A percentile compares a stretch with the other conserved stretches of the same genome.
Conservation (phyloP, 208 protist genomes). For the Naegleria fowleri region DNA sequence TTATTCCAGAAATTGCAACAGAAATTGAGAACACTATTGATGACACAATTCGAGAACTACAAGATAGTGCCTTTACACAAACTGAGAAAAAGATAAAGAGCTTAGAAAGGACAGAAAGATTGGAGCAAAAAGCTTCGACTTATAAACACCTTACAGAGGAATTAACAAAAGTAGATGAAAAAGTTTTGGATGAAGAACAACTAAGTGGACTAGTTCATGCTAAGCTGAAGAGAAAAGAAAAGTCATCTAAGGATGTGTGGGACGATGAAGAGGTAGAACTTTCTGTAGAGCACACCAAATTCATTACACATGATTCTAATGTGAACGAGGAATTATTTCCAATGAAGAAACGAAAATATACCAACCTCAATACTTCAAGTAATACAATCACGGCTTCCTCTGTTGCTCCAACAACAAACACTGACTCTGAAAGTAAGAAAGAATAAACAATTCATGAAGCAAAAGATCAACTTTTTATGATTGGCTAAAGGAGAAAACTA, state of each 20-base stretch:
- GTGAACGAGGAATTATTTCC: not conserved
- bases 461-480: no score
- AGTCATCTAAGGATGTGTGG: not conserved
- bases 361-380: not conserved
- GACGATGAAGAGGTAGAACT: not conserved
- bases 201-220: not conserved
- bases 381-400: not conserved
- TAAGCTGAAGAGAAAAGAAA: not conserved
- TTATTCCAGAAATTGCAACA: not conserved
- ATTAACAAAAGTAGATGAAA: not conserved
- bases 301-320: not conserved
- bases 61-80: not conserved
- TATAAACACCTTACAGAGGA: not conserved
- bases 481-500: no score
- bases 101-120: not conserved
- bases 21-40: not conserved
- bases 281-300: not conserved
- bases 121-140: not conserved
- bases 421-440: not conserved
- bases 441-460: conserved; percentile 1
- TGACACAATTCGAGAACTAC: not conserved
- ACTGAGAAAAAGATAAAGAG: not conserved
- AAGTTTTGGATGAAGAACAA: not conserved
- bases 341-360: not conserved
- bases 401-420: not conserved